These are phyloP conservation scores for Pyracantha coccinea DNA, from an alignment of 331 rosid genomes.

Conservation along the genomic window DNA sequence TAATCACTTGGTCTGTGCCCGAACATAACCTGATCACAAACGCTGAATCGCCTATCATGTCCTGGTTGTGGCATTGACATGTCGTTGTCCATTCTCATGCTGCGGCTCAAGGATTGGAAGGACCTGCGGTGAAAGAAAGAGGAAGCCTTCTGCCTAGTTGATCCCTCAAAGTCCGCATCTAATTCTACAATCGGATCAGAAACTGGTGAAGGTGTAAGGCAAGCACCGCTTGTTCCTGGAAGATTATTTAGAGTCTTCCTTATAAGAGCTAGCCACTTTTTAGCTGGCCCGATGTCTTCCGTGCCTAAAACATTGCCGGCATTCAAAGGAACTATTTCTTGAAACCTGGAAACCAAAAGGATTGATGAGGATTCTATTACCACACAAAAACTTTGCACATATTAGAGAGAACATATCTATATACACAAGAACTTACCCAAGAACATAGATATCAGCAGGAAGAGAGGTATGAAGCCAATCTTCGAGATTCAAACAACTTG, in stretches of 20 bases:
- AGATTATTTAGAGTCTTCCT: slow-evolving; percentile 85
- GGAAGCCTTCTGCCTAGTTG: slow-evolving; percentile 65
- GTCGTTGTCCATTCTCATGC: slow-evolving; percentile 92
- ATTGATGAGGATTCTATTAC: slow-evolving; percentile 9
- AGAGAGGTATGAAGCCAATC: slow-evolving; percentile 99
- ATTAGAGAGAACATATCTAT: not conserved
- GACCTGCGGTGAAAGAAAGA: slow-evolving; percentile 88
- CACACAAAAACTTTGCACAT: not conserved
- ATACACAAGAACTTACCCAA: slow-evolving; percentile 48
- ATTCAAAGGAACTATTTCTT: slow-evolving; percentile 97
- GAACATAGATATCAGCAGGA: slow-evolving; percentile 92
- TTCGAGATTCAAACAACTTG: slow-evolving; percentile 71
- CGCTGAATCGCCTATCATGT: slow-evolving; percentile 78
- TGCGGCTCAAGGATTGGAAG: slow-evolving; percentile 86
- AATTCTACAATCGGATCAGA: slow-evolving; percentile 86
- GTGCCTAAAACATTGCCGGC: slow-evolving; percentile 99
- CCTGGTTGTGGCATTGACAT: slow-evolving; percentile 55
- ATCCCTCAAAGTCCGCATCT: slow-evolving; percentile 86
- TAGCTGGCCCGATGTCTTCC: slow-evolving; percentile 95
- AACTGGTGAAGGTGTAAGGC: slow-evolving; percentile 73
- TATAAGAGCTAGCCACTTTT: slow-evolving; percentile 87
- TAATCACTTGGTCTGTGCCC: slow-evolving; percentile 66
- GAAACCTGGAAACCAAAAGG: slow-evolving; percentile 57
- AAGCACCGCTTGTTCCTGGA: slow-evolving; percentile 73
- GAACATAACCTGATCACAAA: slow-evolving; percentile 74